Evolutionary conservation across 1,284 basidiomycete species (phyloP), one percentile per base, ranked within the genome.

Genomic region (Boletus sp.): DNA sequence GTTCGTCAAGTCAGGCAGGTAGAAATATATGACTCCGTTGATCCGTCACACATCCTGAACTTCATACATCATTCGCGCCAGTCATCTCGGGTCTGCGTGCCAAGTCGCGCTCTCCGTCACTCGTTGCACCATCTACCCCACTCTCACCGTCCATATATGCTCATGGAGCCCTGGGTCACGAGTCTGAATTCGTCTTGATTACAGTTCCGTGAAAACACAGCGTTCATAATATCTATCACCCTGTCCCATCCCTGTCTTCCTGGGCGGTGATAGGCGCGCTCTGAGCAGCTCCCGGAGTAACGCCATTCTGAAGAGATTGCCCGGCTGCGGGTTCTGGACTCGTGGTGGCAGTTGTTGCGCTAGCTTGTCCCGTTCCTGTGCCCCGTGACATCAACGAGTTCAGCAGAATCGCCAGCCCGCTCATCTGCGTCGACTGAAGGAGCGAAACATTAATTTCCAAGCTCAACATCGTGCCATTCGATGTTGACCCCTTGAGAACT

Each of bases 401-500:
- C 50, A 89, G 66, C 8, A 89, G 69, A 51, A 84, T 67, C 22
- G 83, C 83, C 52, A 88, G 58, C 10, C 85, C 84, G 57, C 75
- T 84, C 80, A 86, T 83, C 59, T 89, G 86, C 14, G 76, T 69
- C 12, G 78, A 71, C 60, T 87, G 82, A 46, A 89, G 69, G 13
- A 82, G 65, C 13, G 80, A 80, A 20, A 88, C 78, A 52, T 88
- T 88, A 59, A 89, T 84, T 55, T 89, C 87, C 49, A 89, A 68
- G 58, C 75, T 84, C 51, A 88, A 66, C 72, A 82, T 80, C 22
- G 76, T 75, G 12, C 85, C 86, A 58, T 85, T 81, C 8, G 79
- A 76, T 7, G 79, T 80, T 2, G 82, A 80, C 20, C 82, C 80
- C 48, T 80, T 77, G 42, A 89, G 70, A 19, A 89, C 75, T 22